Percentiles rank a stretch among this genome's conserved stretches.
Evolutionary conservation across 331 rosid species (phyloP).

Genomic region (Malus hybrid): DNA sequence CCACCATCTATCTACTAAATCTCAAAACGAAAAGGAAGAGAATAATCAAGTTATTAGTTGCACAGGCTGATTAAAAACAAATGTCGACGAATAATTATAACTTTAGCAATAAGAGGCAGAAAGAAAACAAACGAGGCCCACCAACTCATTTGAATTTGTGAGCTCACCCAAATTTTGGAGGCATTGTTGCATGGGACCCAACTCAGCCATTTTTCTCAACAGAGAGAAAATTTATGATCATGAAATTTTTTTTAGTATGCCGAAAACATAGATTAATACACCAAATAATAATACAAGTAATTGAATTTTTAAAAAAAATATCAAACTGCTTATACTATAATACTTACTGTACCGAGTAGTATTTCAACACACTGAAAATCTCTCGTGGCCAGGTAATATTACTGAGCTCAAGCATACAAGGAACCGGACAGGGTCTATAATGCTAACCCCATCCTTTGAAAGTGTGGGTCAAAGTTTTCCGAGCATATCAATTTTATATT

Average conservation of each 20-base stretch:
- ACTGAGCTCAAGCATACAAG: conserved; percentile 37
- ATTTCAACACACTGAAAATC: too few species aligned
- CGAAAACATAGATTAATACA: too few species aligned
- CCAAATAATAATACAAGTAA: too few species aligned
- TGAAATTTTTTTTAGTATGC: too few species aligned
- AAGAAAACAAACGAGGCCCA: conserved; percentile 35
- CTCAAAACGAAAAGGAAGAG: neutral
- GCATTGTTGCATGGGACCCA: conserved; percentile 52
- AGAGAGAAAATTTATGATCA: neutral
- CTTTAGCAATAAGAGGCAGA: neutral
- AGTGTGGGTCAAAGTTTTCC: conserved; percentile 52
- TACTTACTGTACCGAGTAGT: too few species aligned
- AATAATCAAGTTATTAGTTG: neutral
- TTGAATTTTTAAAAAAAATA: too few species aligned
- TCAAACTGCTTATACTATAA: too few species aligned
- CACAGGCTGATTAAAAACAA: neutral
- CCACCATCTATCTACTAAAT: neutral
- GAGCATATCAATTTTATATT: conserved; percentile 28
- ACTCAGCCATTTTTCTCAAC: conserved; percentile 12
- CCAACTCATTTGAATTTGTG: conserved; percentile 65
- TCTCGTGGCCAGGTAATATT: neutral
- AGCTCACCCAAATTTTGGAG: conserved; percentile 48
- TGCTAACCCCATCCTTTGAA: conserved; percentile 41
- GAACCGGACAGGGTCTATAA: conserved; percentile 62
- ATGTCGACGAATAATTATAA: neutral